Conservation (phyloP, 2,329 filamentous ascomycete species). For the Sporothrix inflata region DNA sequence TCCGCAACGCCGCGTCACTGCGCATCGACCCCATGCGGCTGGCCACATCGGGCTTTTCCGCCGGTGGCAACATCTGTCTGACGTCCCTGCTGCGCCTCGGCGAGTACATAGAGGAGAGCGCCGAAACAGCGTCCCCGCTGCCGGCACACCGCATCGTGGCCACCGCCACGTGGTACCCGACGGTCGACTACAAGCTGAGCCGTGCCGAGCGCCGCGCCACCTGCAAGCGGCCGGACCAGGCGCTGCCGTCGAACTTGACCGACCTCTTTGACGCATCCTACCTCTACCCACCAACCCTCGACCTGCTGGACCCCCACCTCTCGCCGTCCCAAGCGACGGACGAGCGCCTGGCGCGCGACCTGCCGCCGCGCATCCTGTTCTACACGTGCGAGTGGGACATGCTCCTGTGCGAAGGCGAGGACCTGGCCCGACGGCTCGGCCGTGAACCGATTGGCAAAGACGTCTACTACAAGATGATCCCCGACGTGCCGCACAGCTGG, state of each 20-base stretch:
- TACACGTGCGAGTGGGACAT: constrained; percentile 60
- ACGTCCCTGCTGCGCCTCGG: constrained; percentile 46
- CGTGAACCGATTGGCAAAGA: constrained; percentile 55
- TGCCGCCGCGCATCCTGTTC: constrained; percentile 59
- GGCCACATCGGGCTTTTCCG: constrained; percentile 66
- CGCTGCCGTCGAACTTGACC: constrained; percentile 60
- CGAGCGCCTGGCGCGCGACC: constrained; percentile 49
- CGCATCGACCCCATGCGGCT: constrained; percentile 60
- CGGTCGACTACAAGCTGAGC: constrained; percentile 62
- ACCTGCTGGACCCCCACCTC: constrained; percentile 57
- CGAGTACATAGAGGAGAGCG: constrained; percentile 36
- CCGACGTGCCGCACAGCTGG: constrained; percentile 65
- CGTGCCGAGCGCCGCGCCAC: constrained; percentile 59
- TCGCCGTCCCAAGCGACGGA: constrained; percentile 62
- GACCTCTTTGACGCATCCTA: constrained; percentile 67
- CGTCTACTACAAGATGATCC: constrained; percentile 61
- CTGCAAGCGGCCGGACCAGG: constrained; percentile 59
- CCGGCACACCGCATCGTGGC: constrained; percentile 54
- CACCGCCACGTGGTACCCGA: constrained; percentile 59
- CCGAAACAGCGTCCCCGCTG: not conserved
- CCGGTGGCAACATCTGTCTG: constrained; percentile 61
- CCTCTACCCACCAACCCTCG: constrained; percentile 55
- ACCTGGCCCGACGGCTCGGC: constrained; percentile 41
- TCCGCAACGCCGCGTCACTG: constrained; percentile 58
- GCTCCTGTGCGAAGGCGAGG: constrained; percentile 38